These are phyloP conservation scores for Tremellales sp. DNA, from an alignment of 1,284 basidiomycete genomes.

Conservation along the genomic window DNA sequence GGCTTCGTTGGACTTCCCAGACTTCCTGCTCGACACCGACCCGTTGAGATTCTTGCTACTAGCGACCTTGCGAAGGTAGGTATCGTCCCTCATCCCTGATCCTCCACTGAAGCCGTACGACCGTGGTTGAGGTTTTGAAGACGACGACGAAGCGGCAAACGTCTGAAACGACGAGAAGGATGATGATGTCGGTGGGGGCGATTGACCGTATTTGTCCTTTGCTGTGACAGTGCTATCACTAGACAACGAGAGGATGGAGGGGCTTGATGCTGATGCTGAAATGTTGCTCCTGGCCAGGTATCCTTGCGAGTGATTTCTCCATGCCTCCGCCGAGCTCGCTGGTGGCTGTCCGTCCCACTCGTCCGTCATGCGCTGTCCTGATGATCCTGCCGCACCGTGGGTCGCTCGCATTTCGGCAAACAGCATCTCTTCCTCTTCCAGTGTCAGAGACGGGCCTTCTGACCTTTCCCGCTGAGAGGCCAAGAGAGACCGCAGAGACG, in stretches of 20 bases:
- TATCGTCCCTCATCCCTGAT: conserved; percentile 31
- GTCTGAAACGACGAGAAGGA: conserved; percentile 32
- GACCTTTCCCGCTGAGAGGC: conserved; percentile 35
- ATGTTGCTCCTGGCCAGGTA: conserved; percentile 1
- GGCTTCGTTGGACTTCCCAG: conserved; percentile 1
- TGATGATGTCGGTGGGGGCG: conserved; percentile 25
- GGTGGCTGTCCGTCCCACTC: conserved; percentile 37
- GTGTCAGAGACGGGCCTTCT: conserved; percentile 34
- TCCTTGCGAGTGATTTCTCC: not conserved
- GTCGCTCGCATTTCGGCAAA: conserved; percentile 32
- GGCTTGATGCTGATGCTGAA: conserved; percentile 12
- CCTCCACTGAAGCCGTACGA: conserved; percentile 41
- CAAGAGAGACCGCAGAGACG: conserved; percentile 31
- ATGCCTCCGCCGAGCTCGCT: not conserved
- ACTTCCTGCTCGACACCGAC: conserved; percentile 1
- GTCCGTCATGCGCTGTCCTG: conserved; percentile 1
- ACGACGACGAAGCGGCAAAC: conserved; percentile 11
- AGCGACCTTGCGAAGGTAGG: conserved; percentile 33
- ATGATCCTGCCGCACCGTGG: not conserved
- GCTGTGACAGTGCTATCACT: conserved; percentile 3
- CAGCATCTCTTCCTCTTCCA: conserved; percentile 43
- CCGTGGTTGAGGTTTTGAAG: conserved; percentile 16
- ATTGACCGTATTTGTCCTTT: conserved; percentile 3
- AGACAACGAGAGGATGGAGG: conserved; percentile 7
- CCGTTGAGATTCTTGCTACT: conserved; percentile 24